Base-by-base conservation (phyloP, 306 rosid species). In the Corylus heterophylla region DNA sequence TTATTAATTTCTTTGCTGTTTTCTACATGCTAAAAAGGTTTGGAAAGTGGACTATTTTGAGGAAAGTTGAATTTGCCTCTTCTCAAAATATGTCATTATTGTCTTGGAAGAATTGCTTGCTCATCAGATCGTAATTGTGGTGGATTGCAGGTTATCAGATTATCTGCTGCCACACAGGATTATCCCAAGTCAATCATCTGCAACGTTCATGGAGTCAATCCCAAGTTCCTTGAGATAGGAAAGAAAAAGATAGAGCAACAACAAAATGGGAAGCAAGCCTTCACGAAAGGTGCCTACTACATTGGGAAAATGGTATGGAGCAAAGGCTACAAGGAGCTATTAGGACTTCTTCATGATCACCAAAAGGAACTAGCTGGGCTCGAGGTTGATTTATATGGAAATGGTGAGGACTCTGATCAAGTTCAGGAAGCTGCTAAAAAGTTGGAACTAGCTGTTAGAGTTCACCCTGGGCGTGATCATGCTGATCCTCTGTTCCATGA, bases 171-270 rank as follows among this genome's bases (percentile, higher is more conserved):
- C 31, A 95, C 99, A 75, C 99, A 95, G 87, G 96, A 95, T 37
- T 95, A 95, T 80, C 71, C 88, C 12, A 89, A 83, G 35, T 90
- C 98, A 66, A 78, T 91, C 17, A 54, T 91, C 72, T 92, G 99
- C 90, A 95, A 95, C 54, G 98, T 95, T 83, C 98, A 95, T 76
- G 99, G 99, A 77, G 98, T 95, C 82, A 95, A 93, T 87, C 99
- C 99, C 56, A 95, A 84, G 78, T 95, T 95, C 86, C 92, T 95
- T 45, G 94, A 86, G 85, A 90, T 93, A 71, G 97, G 92, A 74
- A 81, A 89, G 87, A 88, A 82, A 74, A 95, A 86, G 88, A 86
- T 82, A 69, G 91, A 90, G 75, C 94, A 85, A 81, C 94, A 87
- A 83, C 85, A 84, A 76, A 87, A 81, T 54, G 97, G 92, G 51